These are phyloP conservation scores for Phytopythium vexans DNA, from an alignment of 352 stramenopile species.

Conservation along the genomic window DNA sequence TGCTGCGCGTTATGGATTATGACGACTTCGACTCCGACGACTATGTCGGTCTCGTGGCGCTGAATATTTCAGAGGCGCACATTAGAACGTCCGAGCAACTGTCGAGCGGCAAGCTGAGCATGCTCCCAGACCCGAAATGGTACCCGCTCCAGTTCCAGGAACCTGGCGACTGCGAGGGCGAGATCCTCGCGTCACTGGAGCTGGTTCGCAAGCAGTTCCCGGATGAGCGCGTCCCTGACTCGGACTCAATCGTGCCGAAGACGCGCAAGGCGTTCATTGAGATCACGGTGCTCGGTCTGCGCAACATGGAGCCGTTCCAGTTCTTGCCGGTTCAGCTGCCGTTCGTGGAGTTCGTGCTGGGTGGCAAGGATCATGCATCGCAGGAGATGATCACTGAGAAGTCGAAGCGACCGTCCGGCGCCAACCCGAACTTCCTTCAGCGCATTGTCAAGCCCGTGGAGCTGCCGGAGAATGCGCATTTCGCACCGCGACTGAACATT, in stretches of 20 bases:
- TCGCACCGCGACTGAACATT: constrained; percentile 86
- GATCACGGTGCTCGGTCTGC: constrained; percentile 81
- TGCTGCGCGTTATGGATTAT: constrained; percentile 79
- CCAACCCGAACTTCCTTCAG: constrained; percentile 89
- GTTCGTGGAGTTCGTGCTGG: constrained; percentile 87
- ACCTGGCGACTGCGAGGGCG: constrained; percentile 72
- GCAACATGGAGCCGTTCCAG: constrained; percentile 86
- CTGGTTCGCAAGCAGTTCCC: constrained; percentile 71
- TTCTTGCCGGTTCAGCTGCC: constrained; percentile 88
- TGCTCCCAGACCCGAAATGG: constrained; percentile 71
- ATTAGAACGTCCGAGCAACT: constrained; percentile 65
- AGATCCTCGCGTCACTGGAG: constrained; percentile 74
- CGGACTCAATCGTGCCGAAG: constrained; percentile 51
- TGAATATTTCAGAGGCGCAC: constrained; percentile 72
- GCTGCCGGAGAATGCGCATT: constrained; percentile 86
- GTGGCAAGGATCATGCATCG: constrained; percentile 69
- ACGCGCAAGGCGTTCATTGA: constrained; percentile 78
- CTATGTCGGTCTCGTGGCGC: constrained; percentile 52
- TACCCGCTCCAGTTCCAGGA: constrained; percentile 77
- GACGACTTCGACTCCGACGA: constrained; percentile 77
- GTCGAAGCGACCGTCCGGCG: constrained; percentile 74
- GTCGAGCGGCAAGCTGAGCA: constrained; percentile 28
- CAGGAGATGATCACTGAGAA: constrained; percentile 88
- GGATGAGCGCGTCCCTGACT: constrained; percentile 52
- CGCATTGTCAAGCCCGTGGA: constrained; percentile 87